Evolutionary conservation across 2,329 filamentous ascomycete genomes (phyloP).

Genomic region (Trichoderma koningiopsis): DNA sequence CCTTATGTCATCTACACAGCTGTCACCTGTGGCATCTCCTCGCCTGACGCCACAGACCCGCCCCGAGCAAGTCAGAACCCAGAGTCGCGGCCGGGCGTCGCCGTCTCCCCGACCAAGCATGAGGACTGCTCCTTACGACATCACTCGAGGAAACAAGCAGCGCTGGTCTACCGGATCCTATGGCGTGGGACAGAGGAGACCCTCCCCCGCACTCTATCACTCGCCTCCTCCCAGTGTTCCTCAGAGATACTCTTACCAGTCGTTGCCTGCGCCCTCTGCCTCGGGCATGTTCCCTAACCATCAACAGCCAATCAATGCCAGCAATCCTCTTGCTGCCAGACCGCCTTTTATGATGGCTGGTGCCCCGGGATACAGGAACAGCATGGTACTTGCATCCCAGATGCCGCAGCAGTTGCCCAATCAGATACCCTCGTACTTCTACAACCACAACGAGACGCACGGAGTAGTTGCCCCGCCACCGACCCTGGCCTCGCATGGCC

Average conservation of each 20-base stretch:
- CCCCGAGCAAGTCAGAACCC: constrained; percentile 62
- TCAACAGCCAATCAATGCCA: constrained; percentile 58
- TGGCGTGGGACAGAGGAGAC: constrained; percentile 54
- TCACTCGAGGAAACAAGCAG: constrained; percentile 63
- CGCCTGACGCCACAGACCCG: constrained; percentile 63
- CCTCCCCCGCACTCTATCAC: constrained; percentile 63
- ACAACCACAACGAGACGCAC: constrained; percentile 52
- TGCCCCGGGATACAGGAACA: constrained; percentile 55
- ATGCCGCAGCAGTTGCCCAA: constrained; percentile 47
- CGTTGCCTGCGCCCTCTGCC: constrained; percentile 25
- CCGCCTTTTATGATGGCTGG: constrained; percentile 58
- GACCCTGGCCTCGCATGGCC: constrained; percentile 67
- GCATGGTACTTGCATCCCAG: constrained; percentile 57
- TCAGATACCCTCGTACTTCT: constrained; percentile 50
- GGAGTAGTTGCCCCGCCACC: constrained; percentile 55
- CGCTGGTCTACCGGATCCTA: constrained; percentile 76
- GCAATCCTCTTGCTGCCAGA: constrained; percentile 58
- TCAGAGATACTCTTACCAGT: constrained; percentile 56
- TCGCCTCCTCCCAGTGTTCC: constrained; percentile 59
- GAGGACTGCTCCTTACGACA: constrained; percentile 72
- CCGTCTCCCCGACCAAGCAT: constrained; percentile 69
- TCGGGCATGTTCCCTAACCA: constrained; percentile 46
- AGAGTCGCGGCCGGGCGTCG: constrained; percentile 70
- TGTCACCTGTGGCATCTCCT: constrained; percentile 74
- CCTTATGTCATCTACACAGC: constrained; percentile 69